Evolutionary conservation across 208 protist species (phyloP).

Genomic region (Balamuthia mandrillaris): DNA sequence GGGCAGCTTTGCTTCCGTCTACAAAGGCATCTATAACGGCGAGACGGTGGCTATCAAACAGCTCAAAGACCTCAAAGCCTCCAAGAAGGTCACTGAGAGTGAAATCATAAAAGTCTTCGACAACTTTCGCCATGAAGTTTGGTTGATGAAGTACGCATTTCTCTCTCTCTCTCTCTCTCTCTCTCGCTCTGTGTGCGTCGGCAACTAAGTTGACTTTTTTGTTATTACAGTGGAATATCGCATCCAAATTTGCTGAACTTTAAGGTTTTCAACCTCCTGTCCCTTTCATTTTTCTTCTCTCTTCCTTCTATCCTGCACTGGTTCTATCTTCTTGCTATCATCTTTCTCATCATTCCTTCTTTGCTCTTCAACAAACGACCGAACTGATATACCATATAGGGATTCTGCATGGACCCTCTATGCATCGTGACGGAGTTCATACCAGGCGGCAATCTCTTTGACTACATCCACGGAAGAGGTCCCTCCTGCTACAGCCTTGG

Average conservation of each 20-base stretch:
- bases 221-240: not conserved
- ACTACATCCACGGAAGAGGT: too few species aligned
- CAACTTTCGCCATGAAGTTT: conserved; percentile 50
- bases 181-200: not conserved
- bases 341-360: too few species aligned
- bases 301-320: too few species aligned
- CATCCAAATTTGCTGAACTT: conserved; percentile 46
- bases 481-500: too few species aligned
- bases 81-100: not conserved
- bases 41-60: conserved; percentile 22
- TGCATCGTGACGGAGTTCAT: conserved; percentile 13
- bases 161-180: not conserved
- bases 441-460: not conserved
- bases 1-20: not conserved
- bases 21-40: conserved; percentile 7
- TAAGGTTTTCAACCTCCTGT: not conserved
- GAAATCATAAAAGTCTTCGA: conserved; percentile 42
- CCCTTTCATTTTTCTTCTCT: too few species aligned
- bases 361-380: too few species aligned
- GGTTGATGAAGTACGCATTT: conserved; percentile 14
- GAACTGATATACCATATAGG: not conserved
- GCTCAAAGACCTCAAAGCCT: not conserved
- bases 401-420: not conserved
- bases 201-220: not conserved
- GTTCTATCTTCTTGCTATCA: too few species aligned